A percentile compares a stretch with the other conserved stretches of the same genome.
Conservation (phyloP, 495 filamentous ascomycete species). For the Tuber magnatum region DNA sequence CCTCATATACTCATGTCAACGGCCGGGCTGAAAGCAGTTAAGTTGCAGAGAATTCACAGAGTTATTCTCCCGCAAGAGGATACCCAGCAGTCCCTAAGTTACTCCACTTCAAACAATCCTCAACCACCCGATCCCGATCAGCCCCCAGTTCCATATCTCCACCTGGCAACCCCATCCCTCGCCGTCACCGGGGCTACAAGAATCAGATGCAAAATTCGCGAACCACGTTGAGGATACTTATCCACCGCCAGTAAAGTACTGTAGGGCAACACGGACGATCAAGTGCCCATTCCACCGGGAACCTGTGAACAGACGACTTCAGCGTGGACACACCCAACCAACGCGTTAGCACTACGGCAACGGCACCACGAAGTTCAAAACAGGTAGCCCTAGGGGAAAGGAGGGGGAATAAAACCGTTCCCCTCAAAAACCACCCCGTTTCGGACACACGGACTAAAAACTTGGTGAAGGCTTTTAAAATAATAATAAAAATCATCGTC, state of each 20-base stretch:
- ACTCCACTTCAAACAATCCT: background rate
- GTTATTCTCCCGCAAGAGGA: background rate
- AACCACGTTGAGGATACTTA: background rate
- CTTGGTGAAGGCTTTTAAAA: constrained; percentile 1
- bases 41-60: background rate
- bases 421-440: background rate
- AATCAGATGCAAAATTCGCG: background rate
- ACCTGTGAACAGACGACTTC: constrained; percentile 1
- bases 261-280: background rate
- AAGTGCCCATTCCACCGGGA: background rate
- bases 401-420: background rate
- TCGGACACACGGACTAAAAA: background rate
- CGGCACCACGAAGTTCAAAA: constrained; percentile 3
- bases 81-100: background rate
- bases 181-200: constrained; percentile 3
- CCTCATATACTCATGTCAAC: background rate
- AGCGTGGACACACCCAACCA: background rate
- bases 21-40: background rate
- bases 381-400: constrained; percentile 2
- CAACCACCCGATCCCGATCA: background rate
- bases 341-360: background rate
- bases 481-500: background rate
- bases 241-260: background rate
- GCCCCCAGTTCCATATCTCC: background rate
- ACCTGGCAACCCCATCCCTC: background rate